phyloP scores from a whole-genome alignment of 2,329 filamentous ascomycete genomes.

The Botrytis fabae region DNA sequence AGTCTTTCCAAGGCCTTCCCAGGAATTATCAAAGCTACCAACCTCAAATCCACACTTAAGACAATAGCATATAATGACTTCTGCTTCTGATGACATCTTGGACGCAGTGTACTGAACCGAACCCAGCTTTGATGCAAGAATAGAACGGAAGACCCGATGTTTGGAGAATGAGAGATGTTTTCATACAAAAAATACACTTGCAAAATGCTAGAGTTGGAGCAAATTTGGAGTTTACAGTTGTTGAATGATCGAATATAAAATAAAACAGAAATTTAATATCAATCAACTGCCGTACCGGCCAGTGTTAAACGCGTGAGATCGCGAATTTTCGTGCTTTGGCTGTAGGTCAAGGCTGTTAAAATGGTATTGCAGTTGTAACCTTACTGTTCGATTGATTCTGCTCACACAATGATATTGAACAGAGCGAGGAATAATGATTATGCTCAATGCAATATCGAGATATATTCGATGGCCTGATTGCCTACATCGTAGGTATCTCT shows the following conservation, averaged over 20 bases:
- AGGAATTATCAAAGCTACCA: slow-evolving; percentile 37
- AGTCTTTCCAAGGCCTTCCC: slow-evolving; percentile 39
- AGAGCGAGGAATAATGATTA: background rate
- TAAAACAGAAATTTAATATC: background rate
- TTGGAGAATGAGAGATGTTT: background rate
- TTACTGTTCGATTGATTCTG: slow-evolving; percentile 3
- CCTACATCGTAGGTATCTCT: background rate
- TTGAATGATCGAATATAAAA: background rate
- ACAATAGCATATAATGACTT: slow-evolving; percentile 29
- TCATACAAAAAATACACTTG: background rate
- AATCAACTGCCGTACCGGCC: background rate
- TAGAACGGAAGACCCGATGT: background rate
- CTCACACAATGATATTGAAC: background rate
- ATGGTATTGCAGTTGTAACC: background rate
- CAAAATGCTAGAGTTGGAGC: background rate
- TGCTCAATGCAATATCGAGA: background rate
- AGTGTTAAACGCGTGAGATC: slow-evolving; percentile 5
- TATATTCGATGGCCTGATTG: background rate
- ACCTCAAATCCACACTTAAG: slow-evolving; percentile 35
- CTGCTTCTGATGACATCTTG: slow-evolving; percentile 12
- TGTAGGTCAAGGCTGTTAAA: background rate
- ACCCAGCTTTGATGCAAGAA: background rate
- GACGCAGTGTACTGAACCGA: background rate
- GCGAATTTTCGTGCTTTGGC: slow-evolving; percentile 16
- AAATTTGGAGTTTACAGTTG: slow-evolving; percentile 2